phyloP scores from a whole-genome alignment of 2,329 filamentous ascomycete genomes.

The Pyrenophora seminiperda region DNA sequence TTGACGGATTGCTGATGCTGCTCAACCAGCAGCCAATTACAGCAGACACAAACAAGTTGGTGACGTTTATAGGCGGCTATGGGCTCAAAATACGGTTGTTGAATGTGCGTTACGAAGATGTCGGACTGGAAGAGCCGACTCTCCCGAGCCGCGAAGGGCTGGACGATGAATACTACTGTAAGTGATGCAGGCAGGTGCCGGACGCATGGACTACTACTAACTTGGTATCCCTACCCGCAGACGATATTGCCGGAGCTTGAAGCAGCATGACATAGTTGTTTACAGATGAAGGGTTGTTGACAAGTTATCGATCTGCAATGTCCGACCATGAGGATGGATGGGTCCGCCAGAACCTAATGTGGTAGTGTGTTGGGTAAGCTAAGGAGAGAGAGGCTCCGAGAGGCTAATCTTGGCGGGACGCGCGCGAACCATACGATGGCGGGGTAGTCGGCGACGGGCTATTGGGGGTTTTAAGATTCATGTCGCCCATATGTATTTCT shows the following conservation, averaged over 20 bases:
- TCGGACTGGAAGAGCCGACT: slow-evolving; percentile 68
- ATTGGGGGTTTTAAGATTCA: neutral
- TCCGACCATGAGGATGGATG: neutral
- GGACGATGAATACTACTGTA: slow-evolving; percentile 93
- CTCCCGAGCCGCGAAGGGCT: slow-evolving; percentile 83
- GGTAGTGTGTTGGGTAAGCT: slow-evolving; percentile 11
- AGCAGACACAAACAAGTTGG: slow-evolving; percentile 89
- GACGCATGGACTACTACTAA: slow-evolving; percentile 1
- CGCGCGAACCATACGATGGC: slow-evolving; percentile 2
- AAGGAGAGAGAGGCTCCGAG: slow-evolving; percentile 5
- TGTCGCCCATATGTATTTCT: slow-evolving; percentile 3
- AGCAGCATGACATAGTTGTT: neutral
- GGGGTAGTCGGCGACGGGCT: slow-evolving; percentile 3
- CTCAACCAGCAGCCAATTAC: slow-evolving; percentile 95
- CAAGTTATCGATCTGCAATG: slow-evolving; percentile 9
- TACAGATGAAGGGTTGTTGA: neutral
- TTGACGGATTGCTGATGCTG: slow-evolving; percentile 93
- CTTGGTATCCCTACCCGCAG: slow-evolving; percentile 2
- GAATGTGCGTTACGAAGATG: slow-evolving; percentile 87
- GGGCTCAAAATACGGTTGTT: slow-evolving; percentile 89
- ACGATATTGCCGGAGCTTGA: slow-evolving; percentile 15
- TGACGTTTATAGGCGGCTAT: slow-evolving; percentile 84
- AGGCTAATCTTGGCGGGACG: neutral
- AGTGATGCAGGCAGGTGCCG: slow-evolving; percentile 48
- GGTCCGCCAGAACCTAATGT: neutral